A percentile compares a stretch with the other conserved stretches of the same genome.
phyloP scores from a whole-genome alignment of 73 alveolate species.

The Chromera velia region DNA sequence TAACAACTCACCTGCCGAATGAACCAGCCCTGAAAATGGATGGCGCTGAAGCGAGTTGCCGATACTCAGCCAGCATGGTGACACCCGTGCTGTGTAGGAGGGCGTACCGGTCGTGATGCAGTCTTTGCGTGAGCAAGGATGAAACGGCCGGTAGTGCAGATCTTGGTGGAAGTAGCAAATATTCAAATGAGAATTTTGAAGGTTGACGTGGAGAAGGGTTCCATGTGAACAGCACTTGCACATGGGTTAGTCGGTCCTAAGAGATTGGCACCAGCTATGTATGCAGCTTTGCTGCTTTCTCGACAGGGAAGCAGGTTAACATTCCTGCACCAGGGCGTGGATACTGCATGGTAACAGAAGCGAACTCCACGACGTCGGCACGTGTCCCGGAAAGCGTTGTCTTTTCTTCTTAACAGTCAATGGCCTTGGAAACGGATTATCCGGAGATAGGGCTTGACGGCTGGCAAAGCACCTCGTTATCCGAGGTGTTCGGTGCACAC shows the following conservation, averaged over 20 bases:
- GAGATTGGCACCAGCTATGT: slow-evolving; percentile 78
- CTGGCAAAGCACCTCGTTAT: slow-evolving; percentile 84
- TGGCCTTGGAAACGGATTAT: slow-evolving; percentile 84
- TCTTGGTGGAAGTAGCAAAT: slow-evolving; percentile 95
- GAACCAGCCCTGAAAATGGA: slow-evolving; percentile 32
- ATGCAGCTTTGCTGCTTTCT: slow-evolving; percentile 68
- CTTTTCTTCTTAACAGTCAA: slow-evolving; percentile 85
- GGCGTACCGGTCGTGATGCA: slow-evolving; percentile 4
- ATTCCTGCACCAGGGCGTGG: slow-evolving; percentile 85
- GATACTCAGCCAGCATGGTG: not conserved
- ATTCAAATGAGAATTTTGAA: slow-evolving; percentile 95
- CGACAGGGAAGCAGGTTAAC: slow-evolving; percentile 89
- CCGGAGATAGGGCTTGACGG: slow-evolving; percentile 81
- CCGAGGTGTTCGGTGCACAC: slow-evolving; percentile 86
- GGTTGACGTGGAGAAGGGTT: slow-evolving; percentile 98
- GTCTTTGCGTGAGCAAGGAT: slow-evolving; percentile 18
- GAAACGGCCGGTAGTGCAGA: slow-evolving; percentile 34
- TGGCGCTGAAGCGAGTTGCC: slow-evolving; percentile 23
- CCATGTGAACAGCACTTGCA: slow-evolving; percentile 93
- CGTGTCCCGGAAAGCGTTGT: slow-evolving; percentile 88
- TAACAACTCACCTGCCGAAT: slow-evolving; percentile 9
- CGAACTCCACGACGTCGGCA: slow-evolving; percentile 86
- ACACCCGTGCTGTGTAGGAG: slow-evolving; percentile 7
- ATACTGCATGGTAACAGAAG: slow-evolving; percentile 72
- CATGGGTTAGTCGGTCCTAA: slow-evolving; percentile 94